Percentiles rank a stretch among this genome's conserved stretches.
Conservation (phyloP, 495 filamentous ascomycete genomes). For the Bacidia rubella region DNA sequence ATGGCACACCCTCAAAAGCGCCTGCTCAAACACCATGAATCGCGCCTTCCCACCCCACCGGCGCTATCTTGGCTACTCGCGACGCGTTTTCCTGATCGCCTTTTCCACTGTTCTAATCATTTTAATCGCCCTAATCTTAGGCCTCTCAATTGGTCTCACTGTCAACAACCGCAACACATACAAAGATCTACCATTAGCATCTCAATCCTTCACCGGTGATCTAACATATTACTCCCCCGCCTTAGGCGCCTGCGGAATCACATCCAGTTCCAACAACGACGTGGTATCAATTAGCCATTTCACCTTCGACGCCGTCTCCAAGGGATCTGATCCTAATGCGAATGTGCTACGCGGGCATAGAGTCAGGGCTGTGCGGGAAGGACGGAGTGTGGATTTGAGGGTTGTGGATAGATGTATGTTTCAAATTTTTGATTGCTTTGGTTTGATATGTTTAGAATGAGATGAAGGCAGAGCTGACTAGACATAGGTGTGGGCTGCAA, state of each 20-base stretch:
- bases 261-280: slow-evolving; percentile 32
- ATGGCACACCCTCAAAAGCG: not conserved
- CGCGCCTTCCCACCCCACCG: not conserved
- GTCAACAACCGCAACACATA: slow-evolving; percentile 27
- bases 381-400: slow-evolving; percentile 46
- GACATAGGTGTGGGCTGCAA: slow-evolving; percentile 37
- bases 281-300: slow-evolving; percentile 55
- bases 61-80: slow-evolving; percentile 1
- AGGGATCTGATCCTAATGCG: slow-evolving; percentile 46
- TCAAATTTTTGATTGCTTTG: not conserved
- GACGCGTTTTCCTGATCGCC: not conserved
- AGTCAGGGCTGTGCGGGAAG: slow-evolving; percentile 41
- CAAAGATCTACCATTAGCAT: slow-evolving; percentile 25
- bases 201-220: slow-evolving; percentile 43
- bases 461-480: not conserved
- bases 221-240: slow-evolving; percentile 58
- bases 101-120: slow-evolving; percentile 20
- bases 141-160: slow-evolving; percentile 39
- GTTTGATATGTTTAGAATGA: not conserved
- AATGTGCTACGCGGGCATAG: slow-evolving; percentile 59
- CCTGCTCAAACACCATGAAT: not conserved
- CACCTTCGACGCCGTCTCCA: slow-evolving; percentile 48
- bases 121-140: slow-evolving; percentile 39
- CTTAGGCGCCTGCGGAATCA: slow-evolving; percentile 58
- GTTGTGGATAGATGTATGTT: slow-evolving; percentile 62